Conservation (phyloP, 1,139 yeast genomes). For the Saccharomyces hybrid region DNA sequence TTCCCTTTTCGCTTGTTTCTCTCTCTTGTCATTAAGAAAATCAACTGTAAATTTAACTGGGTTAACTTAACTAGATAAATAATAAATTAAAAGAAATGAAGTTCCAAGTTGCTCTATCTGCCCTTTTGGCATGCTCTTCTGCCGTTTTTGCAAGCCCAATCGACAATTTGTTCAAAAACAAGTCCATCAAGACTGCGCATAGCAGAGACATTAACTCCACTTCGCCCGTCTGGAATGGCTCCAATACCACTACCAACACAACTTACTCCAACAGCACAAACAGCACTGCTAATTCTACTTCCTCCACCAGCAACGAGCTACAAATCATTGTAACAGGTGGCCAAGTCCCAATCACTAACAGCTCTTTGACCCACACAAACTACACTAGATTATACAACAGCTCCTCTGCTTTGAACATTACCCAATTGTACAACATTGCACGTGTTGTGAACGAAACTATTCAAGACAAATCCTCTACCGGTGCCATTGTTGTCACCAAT, state of each 20-base stretch:
- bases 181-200: neutral
- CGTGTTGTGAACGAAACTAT: slow-evolving; percentile 16
- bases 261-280: slow-evolving; percentile 7
- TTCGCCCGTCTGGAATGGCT: neutral
- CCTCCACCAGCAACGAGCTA: slow-evolving; percentile 8
- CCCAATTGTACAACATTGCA: slow-evolving; percentile 24
- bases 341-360: slow-evolving; percentile 14
- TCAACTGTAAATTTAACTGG: too few species aligned
- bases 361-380: slow-evolving; percentile 13
- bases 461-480: slow-evolving; percentile 14
- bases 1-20: too few species aligned
- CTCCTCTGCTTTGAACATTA: slow-evolving; percentile 18
- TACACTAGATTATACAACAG: slow-evolving; percentile 20
- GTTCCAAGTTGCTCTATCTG: slow-evolving; percentile 9
- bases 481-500: slow-evolving; percentile 23
- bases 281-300: slow-evolving; percentile 4
- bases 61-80: neutral
- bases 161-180: slow-evolving; percentile 6
- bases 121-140: slow-evolving; percentile 15
- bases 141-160: slow-evolving; percentile 18
- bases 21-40: too few species aligned
- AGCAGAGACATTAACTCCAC: neutral
- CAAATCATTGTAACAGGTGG: slow-evolving; percentile 27
- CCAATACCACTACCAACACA: neutral
- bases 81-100: slow-evolving; percentile 7